Evolutionary conservation across 352 stramenopile species (phyloP).

Genomic region (Plasmopara muralis): DNA sequence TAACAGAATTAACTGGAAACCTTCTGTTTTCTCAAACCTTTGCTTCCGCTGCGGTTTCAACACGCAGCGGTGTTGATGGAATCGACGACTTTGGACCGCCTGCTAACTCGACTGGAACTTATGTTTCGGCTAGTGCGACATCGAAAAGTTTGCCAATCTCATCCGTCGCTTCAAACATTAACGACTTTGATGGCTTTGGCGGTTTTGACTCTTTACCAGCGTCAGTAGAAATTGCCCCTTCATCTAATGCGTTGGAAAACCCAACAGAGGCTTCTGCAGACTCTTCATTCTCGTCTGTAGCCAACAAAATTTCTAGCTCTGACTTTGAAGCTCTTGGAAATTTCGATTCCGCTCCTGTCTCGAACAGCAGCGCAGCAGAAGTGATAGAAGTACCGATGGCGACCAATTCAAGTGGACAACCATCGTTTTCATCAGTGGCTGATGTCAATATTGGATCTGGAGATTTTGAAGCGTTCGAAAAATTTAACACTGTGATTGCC

Average conservation of each 20-base stretch:
- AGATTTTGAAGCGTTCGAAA: neutral
- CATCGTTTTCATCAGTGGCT: too few species aligned
- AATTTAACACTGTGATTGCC: neutral
- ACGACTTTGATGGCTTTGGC: constrained; percentile 19
- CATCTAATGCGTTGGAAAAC: neutral
- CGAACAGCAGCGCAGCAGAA: neutral
- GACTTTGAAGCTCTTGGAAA: neutral
- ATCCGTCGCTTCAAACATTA: constrained; percentile 8
- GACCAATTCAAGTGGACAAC: neutral
- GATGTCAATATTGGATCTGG: neutral
- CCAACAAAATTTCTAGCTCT: neutral
- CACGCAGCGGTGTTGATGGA: constrained; percentile 5
- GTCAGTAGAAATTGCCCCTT: neutral
- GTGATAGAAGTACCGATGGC: neutral
- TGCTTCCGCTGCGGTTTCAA: constrained; percentile 10
- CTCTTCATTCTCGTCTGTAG: neutral
- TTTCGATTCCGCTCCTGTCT: neutral
- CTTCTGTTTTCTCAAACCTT: constrained; percentile 15
- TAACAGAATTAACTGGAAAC: constrained; percentile 5
- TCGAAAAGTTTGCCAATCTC: constrained; percentile 23
- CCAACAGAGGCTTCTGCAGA: neutral
- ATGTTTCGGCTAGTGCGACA: neutral
- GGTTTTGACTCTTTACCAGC: constrained; percentile 18
- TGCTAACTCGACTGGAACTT: constrained; percentile 5
- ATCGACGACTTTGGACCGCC: constrained; percentile 16